Base-by-base conservation (phyloP, 2,329 filamentous ascomycete species). In the Cercospora brassicicola region DNA sequence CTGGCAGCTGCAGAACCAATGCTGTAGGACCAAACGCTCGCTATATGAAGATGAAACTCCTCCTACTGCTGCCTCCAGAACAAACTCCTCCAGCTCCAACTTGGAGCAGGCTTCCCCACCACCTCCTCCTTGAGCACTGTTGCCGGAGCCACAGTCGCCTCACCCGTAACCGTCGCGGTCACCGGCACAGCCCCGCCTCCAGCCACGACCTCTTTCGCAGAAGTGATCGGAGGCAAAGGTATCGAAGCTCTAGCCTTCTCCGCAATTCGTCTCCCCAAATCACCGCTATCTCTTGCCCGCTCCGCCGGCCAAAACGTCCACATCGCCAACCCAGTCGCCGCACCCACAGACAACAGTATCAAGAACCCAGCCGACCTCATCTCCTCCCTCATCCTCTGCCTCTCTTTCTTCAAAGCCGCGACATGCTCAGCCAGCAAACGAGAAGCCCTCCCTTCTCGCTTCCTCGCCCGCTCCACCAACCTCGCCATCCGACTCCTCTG, bases 241-340 rank as follows among this genome's bases (percentile, higher is more conserved):
- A 73, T 64, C 13, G 69, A 67, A 18, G 45, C 39, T 42, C 55
- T 45, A 13, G 71, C 73, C 64, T 51, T 71, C 61, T 67, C 71
- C 15, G 72, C 69, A 57, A 76, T 71, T 42, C 61, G 68, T 64
- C 71, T 67, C 9, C 71, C 72, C 62, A 74, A 9, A 66, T 74
- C 71, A 4, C 60, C 71, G 3, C 69, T 68, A 36, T 75, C 73
- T 42, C 55, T 64, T 23, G 15, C 51, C 33, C 60, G 13, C 53
- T 59, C 28, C 62, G 68, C 53, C 30, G 74, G 73, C 74, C 74
- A 75, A 23, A 75, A 74, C n/a, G 69, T 64, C 69, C 72, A 75
- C 56, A 70, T 72, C 15, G 68, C 73, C 57, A 75, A 30, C 4
- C 64, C 72, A 3, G 72, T 74, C 7, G 74, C 73, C 2, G 65